Evolutionary conservation across 2,329 filamentous ascomycete genomes (phyloP), one percentile per base, ranked within the genome.

Genomic region (Fusarium dlaminii): DNA sequence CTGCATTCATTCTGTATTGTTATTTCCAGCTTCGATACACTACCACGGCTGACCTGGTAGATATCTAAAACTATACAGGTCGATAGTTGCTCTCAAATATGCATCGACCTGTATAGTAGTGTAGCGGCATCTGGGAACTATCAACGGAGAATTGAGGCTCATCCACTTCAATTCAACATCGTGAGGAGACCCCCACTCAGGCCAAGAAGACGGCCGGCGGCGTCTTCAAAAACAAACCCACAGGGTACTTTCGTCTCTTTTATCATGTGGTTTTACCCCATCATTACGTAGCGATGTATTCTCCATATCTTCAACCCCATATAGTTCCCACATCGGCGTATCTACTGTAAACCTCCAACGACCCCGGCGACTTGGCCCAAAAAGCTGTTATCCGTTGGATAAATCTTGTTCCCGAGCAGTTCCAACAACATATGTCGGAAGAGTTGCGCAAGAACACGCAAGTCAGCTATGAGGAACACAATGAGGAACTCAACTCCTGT

Each of bases 211-310:
- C 22, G 22, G 43, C 58, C 30, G 36, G 24, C 43, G 34, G 57
- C 43, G 58, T 40, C 36, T 11, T 59, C 9, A 39, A 43, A 12
- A 17, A 40, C 48, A 56, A 57, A 56, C 48, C 58, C 58, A 40
- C 30, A 66, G 56, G 22, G 52, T 63, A 72, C 70, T 58, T 54
- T 66, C 39, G 60, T 37, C 51, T 76, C 62, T 60, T 54, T 70
- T 69, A 66, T 71, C 69, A 66, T 65, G 63, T 32, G 54, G 51
- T 72, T 68, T 76, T 66, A 66, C 70, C 66, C 72, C 70, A 75
- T 77, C 66, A 75, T 75, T 74, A 77, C 70, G 75, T 77, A 76
- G 65, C 57, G 45, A 42, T 51, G 57, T 63, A 27, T 68, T 40
- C 58, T 63, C 61, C 36, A 29, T 61, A 49, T 69, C 29, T 40